A percentile compares a stretch with the other conserved stretches of the same genome.
phyloP scores from a whole-genome alignment of 805 yeast genomes.

The Candida nanaspora region DNA sequence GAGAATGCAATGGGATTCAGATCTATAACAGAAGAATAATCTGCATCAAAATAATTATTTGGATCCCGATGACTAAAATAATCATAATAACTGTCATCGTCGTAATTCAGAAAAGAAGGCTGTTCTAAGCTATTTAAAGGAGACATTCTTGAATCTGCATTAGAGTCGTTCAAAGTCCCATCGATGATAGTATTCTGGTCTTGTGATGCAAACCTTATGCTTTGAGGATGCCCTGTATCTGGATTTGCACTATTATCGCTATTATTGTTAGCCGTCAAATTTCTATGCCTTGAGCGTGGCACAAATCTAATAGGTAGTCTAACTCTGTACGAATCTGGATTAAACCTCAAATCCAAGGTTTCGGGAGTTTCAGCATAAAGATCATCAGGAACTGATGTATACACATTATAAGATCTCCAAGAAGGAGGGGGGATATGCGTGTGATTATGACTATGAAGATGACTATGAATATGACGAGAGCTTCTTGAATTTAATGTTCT shows the following conservation, averaged over 20 bases:
- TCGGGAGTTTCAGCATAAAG: too few relatives aligned
- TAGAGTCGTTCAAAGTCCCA: not conserved
- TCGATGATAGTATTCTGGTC: not conserved
- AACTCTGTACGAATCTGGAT: not conserved
- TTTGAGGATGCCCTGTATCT: not conserved
- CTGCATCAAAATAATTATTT: not conserved
- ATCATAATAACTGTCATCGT: not conserved
- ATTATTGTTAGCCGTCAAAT: not conserved
- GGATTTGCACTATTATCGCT: not conserved
- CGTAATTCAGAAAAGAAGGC: not conserved
- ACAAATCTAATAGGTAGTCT: not conserved
- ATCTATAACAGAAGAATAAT: not conserved
- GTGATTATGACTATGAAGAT: too few relatives aligned
- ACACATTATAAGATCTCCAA: not conserved
- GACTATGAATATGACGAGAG: too few relatives aligned
- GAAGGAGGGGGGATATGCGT: not conserved
- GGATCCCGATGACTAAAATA: not conserved
- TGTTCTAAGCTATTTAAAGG: not conserved
- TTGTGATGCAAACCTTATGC: not conserved
- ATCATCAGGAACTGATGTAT: not conserved
- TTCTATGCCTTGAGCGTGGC: not conserved
- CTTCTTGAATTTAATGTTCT: not conserved
- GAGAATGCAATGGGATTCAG: not conserved
- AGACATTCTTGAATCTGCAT: not conserved
- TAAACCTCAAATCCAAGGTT: too few relatives aligned